Evolutionary conservation across 805 yeast species (phyloP), one percentile per base, ranked within the genome.

Genomic region (Kodamaea leandrae): DNA sequence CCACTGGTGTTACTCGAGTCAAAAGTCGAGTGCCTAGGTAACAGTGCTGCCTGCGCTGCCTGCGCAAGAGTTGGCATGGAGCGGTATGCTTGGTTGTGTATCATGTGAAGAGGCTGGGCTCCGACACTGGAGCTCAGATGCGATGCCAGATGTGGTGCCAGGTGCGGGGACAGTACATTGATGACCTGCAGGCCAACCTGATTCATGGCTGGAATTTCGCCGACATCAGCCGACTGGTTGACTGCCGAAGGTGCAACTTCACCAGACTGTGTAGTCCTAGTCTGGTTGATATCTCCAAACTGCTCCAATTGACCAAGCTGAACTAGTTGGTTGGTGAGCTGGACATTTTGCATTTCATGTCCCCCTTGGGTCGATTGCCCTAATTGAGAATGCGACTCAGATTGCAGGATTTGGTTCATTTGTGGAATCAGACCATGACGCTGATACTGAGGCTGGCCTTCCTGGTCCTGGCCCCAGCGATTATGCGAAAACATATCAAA

Each of bases 21-120:
- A n/a, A n/a, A n/a, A n/a, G n/a, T n/a, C n/a, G n/a, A n/a, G n/a
- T n/a, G n/a, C 25, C 10, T 21, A 10, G 25, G 25, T 10, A 21
- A 21, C 25, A 7, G 25, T 21, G 25, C 25, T 21, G n/a, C n/a
- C n/a, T 21, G 25, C 10, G 25, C 25, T 6, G 25, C 18, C 9
- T 14, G 32, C 4, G 33, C 33, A 15, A 30, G 33, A 12, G 33
- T 30, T 13, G 33, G 33, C 33, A 30, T 30, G 21, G 33, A 30
- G 13, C 33, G 17, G 33, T 16, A 30, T 9, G 19, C 33, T 3
- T 30, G 33, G 18, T 16, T 14, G 14, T 28, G 16, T 15, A 14
- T 17, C 21, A 18, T 10, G 6, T 21, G 9, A 21, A 7, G 10
- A 10, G 9, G 9, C 10, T 21, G 25, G 25, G 6, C 25, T 21